Base-by-base conservation (phyloP, 805 yeast genomes). In the Teunomyces stri region DNA sequence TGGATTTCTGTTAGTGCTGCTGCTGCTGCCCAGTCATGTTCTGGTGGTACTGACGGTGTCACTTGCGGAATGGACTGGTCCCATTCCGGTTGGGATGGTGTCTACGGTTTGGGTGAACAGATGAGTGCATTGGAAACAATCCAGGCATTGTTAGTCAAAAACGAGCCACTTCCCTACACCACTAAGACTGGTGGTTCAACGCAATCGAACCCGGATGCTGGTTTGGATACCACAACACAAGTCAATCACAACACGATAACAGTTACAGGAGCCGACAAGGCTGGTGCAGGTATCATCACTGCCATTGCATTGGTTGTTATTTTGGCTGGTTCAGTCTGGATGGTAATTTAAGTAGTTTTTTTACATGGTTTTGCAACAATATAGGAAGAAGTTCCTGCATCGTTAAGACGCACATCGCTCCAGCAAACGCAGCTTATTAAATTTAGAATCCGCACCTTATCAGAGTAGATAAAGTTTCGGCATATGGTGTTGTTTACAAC, bases 251-350 rank as follows among this genome's bases (percentile, higher is more conserved):
- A 79, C 54, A 61, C 59, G 39, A 63, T 84, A 42, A 68, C 63
- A 0, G 80, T 90, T 37, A 70, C 81, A 0, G 64, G 71, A 0
- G 81, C 79, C 50, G 66, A 62, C 48, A 79, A 76, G 57, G 96
- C 89, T 1, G 98, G 98, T 43, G 97, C 97, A 1, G 96, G 95
- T 42, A 72, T 91, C 18, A 65, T 89, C 37, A 92, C 99, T 0
- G 95, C 91, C 0, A 65, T 89, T 5, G 82, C 86, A 1, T 64
- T 89, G 52, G 79, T 80, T 1, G 61, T 75, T 2, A 57, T 89
- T 20, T 62, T 83, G 16, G 89, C 84, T 31, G 82, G 90, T 20
- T 77, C 87, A 28, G 72, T 82, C 29, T 90, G 98, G 97, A 85
- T 92, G 91, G 61, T 82, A 43, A 62, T 80, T 41, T 80, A 64